Evolutionary conservation across 2,329 filamentous ascomycete species (phyloP).

Genomic region (Pezicula rhizophila): DNA sequence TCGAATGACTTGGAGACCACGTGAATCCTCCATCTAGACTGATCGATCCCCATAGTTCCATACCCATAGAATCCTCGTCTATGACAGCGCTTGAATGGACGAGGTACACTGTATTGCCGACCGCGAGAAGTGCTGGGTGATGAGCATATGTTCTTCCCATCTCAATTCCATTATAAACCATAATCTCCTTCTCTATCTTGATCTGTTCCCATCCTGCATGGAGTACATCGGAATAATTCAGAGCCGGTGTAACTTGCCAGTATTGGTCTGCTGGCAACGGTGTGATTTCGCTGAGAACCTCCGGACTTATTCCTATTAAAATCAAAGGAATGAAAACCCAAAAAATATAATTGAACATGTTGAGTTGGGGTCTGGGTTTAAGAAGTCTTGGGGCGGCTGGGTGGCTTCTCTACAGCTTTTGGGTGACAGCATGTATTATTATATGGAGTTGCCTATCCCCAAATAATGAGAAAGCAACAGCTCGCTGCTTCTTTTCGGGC

Average conservation of each 20-base stretch:
- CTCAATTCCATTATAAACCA: constrained; percentile 18
- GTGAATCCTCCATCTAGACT: constrained; percentile 17
- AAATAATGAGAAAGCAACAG: too few species aligned
- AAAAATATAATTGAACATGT: too few species aligned
- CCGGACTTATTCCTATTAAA: too few species aligned
- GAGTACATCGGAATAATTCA: constrained; percentile 20
- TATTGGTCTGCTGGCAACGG: constrained; percentile 9
- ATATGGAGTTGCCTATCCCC: too few species aligned
- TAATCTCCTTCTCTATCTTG: constrained; percentile 11
- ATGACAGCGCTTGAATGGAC: constrained; percentile 19
- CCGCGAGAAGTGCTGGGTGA: constrained; percentile 19
- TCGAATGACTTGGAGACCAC: constrained; percentile 10
- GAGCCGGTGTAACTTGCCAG: constrained; percentile 16
- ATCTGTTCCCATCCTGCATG: constrained; percentile 23
- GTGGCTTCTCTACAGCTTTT: too few species aligned
- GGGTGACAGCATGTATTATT: too few species aligned
- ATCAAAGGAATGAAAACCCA: too few species aligned
- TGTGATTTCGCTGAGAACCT: constrained; percentile 16
- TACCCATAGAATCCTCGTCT: constrained; percentile 24
- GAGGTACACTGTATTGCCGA: constrained; percentile 13
- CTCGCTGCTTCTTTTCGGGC: too few species aligned
- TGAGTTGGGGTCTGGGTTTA: too few species aligned
- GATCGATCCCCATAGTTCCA: constrained; percentile 19
- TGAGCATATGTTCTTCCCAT: constrained; percentile 21
- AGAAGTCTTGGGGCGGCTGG: too few species aligned